Evolutionary conservation across 2,329 filamentous ascomycete species (phyloP), one percentile per base, ranked within the genome.

Genomic region (Hypoxylon sp.): DNA sequence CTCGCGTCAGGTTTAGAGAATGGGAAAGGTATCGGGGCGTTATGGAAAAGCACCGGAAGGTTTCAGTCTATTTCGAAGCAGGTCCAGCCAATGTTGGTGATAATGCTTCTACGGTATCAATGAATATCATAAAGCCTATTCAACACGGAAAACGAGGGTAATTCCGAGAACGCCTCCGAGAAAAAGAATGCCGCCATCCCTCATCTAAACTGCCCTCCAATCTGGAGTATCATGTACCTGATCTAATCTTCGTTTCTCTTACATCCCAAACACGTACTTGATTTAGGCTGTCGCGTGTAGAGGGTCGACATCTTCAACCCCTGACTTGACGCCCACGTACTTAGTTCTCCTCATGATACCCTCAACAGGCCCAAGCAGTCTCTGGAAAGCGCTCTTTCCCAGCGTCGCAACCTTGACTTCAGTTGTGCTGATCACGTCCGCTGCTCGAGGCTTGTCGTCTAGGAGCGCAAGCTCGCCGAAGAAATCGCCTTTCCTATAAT

Each of bases 391-490:
- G 73, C 93, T 93, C 80, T 97, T 97, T 71, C 93, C 93, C 49
- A 99, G 83, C 50, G 90, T 93, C 3, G 95, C 96, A 52, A 98
- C 93, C 82, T 97, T 98, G 77, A 97, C 91, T 68, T 97, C 92
- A 5, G 91, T 92, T 78, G 88, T 86, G 73, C 92, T 92, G 48
- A 96, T 83, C 54, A 99, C 89, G 71, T 91, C 97, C 52, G 96
- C 96, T 36, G 95, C 95, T 75, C 96, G 90, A 7, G 96, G 96
- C 57, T 93, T 92, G 76, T 99, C 95, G 72, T 98, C 96, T 71
- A 98, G 84, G 75, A 99, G 81, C 5, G 96, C 96, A 65, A 99
- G 84, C 80, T 99, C 96, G 67, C 96, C 96, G 80, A 99, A 99
- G 83, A 96, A 99, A 75, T 97, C 96, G 28, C 96, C 96, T 80